phyloP scores from a whole-genome alignment of 495 filamentous ascomycete species.

The Xylaria intraflava region DNA sequence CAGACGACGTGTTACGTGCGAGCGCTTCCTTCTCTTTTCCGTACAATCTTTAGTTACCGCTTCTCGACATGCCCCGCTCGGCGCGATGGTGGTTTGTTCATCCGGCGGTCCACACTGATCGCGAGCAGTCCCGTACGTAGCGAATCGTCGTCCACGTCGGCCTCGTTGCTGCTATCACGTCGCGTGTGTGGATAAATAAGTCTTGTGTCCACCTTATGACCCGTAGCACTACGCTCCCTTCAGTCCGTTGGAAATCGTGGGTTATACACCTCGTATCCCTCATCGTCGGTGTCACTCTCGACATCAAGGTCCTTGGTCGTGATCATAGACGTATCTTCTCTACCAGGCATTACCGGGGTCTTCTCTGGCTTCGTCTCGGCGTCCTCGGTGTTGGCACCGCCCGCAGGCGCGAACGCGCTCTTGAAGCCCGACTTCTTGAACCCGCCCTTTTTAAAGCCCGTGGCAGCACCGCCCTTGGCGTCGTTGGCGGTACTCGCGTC shows the following conservation, averaged over 20 bases:
- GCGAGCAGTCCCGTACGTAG: no score
- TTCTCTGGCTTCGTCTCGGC: slow-evolving; percentile 11
- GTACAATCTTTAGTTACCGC: no score
- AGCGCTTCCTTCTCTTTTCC: no score
- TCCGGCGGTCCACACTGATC: no score
- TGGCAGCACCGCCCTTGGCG: slow-evolving; percentile 15
- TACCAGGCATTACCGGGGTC: slow-evolving; percentile 16
- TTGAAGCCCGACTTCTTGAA: slow-evolving; percentile 51
- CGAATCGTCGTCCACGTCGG: no score
- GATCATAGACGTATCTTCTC: slow-evolving; percentile 11
- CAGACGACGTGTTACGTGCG: no score
- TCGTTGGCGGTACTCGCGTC: slow-evolving; percentile 1
- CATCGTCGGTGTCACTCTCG: slow-evolving; percentile 54
- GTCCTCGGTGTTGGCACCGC: slow-evolving; percentile 16
- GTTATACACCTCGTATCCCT: slow-evolving; percentile 52
- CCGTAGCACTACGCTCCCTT: slow-evolving; percentile 10
- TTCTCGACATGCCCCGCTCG: no score
- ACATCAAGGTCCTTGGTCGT: slow-evolving; percentile 24
- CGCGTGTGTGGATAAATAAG: not conserved
- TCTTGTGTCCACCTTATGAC: not conserved
- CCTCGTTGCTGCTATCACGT: no score
- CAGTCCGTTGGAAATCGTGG: slow-evolving; percentile 48
- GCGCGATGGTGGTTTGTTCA: no score
- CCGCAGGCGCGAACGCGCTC: slow-evolving; percentile 44
- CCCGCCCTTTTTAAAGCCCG: slow-evolving; percentile 52